Evolutionary conservation across 2,329 filamentous ascomycete genomes (phyloP), one percentile per base, ranked within the genome.

Genomic region (Phaeosphaeria sp.): DNA sequence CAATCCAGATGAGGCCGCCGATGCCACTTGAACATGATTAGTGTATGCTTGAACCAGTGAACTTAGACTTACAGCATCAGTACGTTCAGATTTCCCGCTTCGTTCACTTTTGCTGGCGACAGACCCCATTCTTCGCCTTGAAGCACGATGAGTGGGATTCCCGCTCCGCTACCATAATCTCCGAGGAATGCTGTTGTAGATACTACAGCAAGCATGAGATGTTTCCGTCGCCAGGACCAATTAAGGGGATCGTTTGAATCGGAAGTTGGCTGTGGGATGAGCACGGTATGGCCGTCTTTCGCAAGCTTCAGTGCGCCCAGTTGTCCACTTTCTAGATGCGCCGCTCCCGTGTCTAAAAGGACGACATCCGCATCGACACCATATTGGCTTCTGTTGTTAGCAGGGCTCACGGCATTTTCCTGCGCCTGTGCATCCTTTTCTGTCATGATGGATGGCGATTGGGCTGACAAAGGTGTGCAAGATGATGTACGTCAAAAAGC

Each of bases 221-320:
- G 79, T 66, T 85, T 85, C 66, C 78, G 79, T 44, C 66, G 64
- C 64, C 77, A 76, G 6, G 72, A 74, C 84, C 83, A 86, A 66
- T 85, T 85, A 46, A 85, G 73, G 0, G 83, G 83, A 59, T 85
- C 83, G 43, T 80, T 75, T 1, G 79, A 76, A 52, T 83, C 80
- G 18, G 42, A 76, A 53, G 78, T 81, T 0, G 83, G 83, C 66
- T 85, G 82, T 1, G 83, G 83, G 41, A 84, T 83, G 50, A 85
- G 74, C 33, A 83, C 78, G 1, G 80, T 83, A 50, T 73, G 67
- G 21, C 74, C 77, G 47, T 76, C 72, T 36, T 72, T 61, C 17
- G 73, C 73, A 22, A 76, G 75, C 62, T 79, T 77, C 15, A 78
- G 55, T 23, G 68, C 63, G 39, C 59, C 56, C 48, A 61, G 54